A percentile compares a stretch with the other conserved stretches of the same genome.
Evolutionary conservation across 331 rosid species (phyloP).

Genomic region (Quercus tomentella): DNA sequence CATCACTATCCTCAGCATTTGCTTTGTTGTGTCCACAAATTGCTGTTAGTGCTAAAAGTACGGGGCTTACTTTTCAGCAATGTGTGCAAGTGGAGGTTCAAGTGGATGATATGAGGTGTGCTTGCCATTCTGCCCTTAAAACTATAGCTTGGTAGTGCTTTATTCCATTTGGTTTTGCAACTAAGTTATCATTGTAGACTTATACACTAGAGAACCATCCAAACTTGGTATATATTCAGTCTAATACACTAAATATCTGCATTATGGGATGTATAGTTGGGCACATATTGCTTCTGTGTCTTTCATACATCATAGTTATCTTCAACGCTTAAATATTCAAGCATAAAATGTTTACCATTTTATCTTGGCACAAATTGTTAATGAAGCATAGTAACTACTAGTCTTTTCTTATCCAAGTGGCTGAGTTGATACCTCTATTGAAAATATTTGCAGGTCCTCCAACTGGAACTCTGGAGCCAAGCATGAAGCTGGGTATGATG

Average conservation of each 20-base stretch:
- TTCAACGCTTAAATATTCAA: not conserved
- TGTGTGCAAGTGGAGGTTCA: slow-evolving; percentile 70
- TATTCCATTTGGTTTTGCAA: not conserved
- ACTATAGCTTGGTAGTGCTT: not conserved
- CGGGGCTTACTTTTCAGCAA: slow-evolving; percentile 21
- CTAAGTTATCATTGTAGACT: not conserved
- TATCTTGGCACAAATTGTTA: not conserved
- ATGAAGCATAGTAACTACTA: not conserved
- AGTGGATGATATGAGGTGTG: slow-evolving; percentile 80
- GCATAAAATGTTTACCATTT: not conserved
- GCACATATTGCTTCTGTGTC: not conserved
- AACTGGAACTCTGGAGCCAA: slow-evolving; percentile 94
- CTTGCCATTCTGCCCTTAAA: slow-evolving; percentile 6
- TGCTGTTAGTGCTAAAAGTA: slow-evolving; percentile 45
- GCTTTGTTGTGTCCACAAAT: slow-evolving; percentile 70
- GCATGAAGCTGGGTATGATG: slow-evolving; percentile 98
- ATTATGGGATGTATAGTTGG: not conserved
- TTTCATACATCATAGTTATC: not conserved
- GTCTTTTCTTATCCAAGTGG: not conserved
- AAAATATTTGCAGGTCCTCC: slow-evolving; percentile 61
- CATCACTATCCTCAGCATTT: slow-evolving; percentile 76
- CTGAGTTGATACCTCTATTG: slow-evolving; percentile 1
- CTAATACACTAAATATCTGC: not conserved
- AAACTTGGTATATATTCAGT: not conserved
- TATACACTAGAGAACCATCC: too few relatives aligned